Percentiles rank a stretch among this genome's conserved stretches.
These are phyloP conservation scores for Hypoxylon lienhwacheense DNA, from an alignment of 495 filamentous ascomycete species.

Conservation along the genomic window DNA sequence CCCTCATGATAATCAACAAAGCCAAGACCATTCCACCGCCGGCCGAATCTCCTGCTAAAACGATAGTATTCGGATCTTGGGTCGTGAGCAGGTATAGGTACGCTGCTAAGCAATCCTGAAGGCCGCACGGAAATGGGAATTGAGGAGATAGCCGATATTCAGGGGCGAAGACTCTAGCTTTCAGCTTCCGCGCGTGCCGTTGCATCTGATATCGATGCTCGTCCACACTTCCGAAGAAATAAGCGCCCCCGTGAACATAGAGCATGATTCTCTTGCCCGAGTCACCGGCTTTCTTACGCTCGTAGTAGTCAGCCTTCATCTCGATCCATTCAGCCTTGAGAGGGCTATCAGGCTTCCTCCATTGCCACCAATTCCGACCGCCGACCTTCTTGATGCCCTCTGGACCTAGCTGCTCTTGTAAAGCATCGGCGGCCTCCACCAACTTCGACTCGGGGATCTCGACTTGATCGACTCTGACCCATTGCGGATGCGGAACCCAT, in stretches of 20 bases:
- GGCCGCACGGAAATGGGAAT: slow-evolving; percentile 90
- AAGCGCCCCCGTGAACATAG: slow-evolving; percentile 80
- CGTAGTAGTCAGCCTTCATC: slow-evolving; percentile 80
- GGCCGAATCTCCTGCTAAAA: slow-evolving; percentile 85
- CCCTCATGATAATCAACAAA: slow-evolving; percentile 77
- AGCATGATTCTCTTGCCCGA: slow-evolving; percentile 78
- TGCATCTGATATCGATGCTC: slow-evolving; percentile 97
- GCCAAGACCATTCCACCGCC: slow-evolving; percentile 84
- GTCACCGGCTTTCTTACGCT: slow-evolving; percentile 61
- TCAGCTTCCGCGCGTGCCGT: slow-evolving; percentile 88
- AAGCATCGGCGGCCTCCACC: slow-evolving; percentile 58
- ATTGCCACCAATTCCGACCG: slow-evolving; percentile 91
- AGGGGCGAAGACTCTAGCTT: slow-evolving; percentile 84
- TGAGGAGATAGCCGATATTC: slow-evolving; percentile 88
- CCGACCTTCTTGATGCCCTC: slow-evolving; percentile 74
- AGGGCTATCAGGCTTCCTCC: slow-evolving; percentile 64
- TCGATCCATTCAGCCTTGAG: slow-evolving; percentile 92
- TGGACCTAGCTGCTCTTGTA: slow-evolving; percentile 72
- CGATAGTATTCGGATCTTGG: slow-evolving; percentile 74
- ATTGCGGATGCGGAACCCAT: slow-evolving; percentile 85
- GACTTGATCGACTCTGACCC: slow-evolving; percentile 78
- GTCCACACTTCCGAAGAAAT: slow-evolving; percentile 84
- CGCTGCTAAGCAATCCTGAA: slow-evolving; percentile 84
- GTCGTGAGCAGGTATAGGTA: slow-evolving; percentile 78
- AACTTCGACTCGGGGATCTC: slow-evolving; percentile 66